phyloP scores from a whole-genome alignment of 73 alveolate species.

The Stentor roeselii region DNA sequence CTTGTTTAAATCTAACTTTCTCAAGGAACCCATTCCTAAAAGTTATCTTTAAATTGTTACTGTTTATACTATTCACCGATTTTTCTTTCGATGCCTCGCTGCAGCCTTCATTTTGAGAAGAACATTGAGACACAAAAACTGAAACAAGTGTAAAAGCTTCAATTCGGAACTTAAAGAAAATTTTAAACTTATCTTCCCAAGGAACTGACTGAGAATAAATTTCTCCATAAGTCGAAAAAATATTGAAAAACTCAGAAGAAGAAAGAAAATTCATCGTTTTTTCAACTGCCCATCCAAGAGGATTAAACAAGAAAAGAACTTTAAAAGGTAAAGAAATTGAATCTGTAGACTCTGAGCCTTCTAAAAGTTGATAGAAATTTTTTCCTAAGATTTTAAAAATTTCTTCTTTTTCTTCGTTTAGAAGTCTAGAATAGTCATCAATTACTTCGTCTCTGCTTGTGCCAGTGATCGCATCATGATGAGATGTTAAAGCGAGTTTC shows the following conservation, averaged over 20 bases:
- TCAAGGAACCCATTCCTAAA: neutral
- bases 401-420: too few species aligned
- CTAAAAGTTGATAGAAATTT: neutral
- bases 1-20: neutral
- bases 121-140: neutral
- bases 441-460: neutral
- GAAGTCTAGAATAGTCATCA: slow-evolving; percentile 26
- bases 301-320: neutral
- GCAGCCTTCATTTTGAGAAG: neutral
- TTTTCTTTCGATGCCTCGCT: neutral
- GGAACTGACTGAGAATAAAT: neutral
- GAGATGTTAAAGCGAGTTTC: neutral
- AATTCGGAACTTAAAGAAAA: too few species aligned
- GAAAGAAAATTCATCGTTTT: neutral
- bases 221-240: neutral
- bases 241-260: neutral
- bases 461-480: slow-evolving; percentile 28
- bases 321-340: too few species aligned
- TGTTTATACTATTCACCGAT: neutral
- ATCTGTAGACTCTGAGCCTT: neutral
- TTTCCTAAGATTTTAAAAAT: neutral
- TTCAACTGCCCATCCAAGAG: neutral
- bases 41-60: too few species aligned
- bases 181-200: too few species aligned
- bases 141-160: neutral